Percentiles rank a stretch among this genome's conserved stretches.
Conservation (phyloP, 305 asterid genomes). For the Fraxinus dipetala region DNA sequence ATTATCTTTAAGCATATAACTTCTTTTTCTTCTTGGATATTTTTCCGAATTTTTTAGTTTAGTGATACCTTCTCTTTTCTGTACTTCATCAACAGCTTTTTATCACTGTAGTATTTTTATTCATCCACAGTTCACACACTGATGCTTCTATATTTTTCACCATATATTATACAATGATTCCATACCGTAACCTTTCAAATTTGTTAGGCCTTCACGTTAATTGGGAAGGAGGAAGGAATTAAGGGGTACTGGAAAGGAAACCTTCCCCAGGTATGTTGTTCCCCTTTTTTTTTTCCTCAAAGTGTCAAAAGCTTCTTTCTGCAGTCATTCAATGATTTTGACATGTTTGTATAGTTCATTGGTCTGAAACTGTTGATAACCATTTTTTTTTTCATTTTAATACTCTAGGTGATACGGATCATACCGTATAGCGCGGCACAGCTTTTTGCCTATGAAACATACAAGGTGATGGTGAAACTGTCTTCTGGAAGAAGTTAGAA, state of each 20-base stretch:
- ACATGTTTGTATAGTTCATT: neutral
- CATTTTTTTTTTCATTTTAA: slow-evolving; percentile 10
- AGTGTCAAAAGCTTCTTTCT: slow-evolving; percentile 9
- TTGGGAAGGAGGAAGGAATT: slow-evolving; percentile 75
- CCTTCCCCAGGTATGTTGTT: slow-evolving; percentile 69
- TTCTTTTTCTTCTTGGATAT: neutral
- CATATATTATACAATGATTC: neutral
- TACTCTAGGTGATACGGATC: slow-evolving; percentile 70
- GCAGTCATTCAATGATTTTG: neutral
- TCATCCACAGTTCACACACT: neutral
- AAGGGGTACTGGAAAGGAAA: slow-evolving; percentile 99
- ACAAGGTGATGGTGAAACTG: slow-evolving; percentile 60
- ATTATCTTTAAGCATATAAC: neutral
- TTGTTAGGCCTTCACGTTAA: slow-evolving; percentile 65
- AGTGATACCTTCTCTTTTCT: neutral
- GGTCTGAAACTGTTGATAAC: neutral
- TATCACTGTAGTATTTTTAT: neutral
- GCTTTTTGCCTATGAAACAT: slow-evolving; percentile 84
- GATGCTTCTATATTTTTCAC: slow-evolving; percentile 4
- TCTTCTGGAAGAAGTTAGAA: neutral
- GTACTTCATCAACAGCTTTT: neutral
- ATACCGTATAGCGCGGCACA: slow-evolving; percentile 89
- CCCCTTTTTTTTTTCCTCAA: neutral
- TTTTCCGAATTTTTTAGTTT: neutral
- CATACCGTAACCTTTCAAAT: slow-evolving; percentile 21